Evolutionary conservation across 176 grass and related monocot genomes (phyloP).

Genomic region (Typha latifolia): DNA sequence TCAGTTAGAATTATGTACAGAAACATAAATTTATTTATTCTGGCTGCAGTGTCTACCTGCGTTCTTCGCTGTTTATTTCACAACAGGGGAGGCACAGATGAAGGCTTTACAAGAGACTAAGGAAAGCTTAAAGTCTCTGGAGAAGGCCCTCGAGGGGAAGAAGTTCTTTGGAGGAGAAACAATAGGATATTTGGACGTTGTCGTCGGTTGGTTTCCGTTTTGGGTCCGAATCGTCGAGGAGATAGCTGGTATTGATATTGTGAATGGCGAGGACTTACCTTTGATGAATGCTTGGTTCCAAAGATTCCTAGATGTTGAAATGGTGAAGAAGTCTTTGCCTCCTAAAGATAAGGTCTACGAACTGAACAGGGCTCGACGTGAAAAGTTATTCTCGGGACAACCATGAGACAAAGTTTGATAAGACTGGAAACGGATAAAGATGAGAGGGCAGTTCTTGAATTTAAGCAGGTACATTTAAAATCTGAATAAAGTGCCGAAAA

Average conservation of each 20-base stretch:
- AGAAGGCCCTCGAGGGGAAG: constrained; percentile 38
- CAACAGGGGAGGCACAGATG: constrained; percentile 25
- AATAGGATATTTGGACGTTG: constrained; percentile 42
- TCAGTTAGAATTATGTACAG: too few species aligned
- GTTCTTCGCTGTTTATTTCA: constrained; percentile 17
- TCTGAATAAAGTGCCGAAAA: too few species aligned
- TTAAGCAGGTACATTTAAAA: too few species aligned
- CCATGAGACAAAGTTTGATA: too few species aligned
- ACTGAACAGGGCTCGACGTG: constrained; percentile 26
- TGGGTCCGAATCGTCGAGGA: constrained; percentile 44
- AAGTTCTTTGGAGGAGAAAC: constrained; percentile 46
- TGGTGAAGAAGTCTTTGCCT: constrained; percentile 32
- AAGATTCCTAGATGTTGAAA: constrained; percentile 33
- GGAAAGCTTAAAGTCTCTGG: constrained; percentile 33
- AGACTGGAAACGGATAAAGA: too few species aligned
- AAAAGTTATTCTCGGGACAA: constrained; percentile 28
- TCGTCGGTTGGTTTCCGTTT: constrained; percentile 37
- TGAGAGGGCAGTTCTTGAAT: too few species aligned
- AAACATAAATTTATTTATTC: too few species aligned
- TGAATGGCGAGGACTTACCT: constrained; percentile 34
- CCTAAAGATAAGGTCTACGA: constrained; percentile 36
- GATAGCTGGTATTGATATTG: constrained; percentile 7
- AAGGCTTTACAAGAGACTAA: constrained; percentile 33
- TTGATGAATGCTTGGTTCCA: constrained; percentile 42
- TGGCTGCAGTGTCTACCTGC: constrained; percentile 26